A percentile compares a stretch with the other conserved stretches of the same genome.
These are phyloP conservation scores for Hebeloma cylindrosporum DNA, from an alignment of 768 basidiomycete genomes.

Conservation along the genomic window DNA sequence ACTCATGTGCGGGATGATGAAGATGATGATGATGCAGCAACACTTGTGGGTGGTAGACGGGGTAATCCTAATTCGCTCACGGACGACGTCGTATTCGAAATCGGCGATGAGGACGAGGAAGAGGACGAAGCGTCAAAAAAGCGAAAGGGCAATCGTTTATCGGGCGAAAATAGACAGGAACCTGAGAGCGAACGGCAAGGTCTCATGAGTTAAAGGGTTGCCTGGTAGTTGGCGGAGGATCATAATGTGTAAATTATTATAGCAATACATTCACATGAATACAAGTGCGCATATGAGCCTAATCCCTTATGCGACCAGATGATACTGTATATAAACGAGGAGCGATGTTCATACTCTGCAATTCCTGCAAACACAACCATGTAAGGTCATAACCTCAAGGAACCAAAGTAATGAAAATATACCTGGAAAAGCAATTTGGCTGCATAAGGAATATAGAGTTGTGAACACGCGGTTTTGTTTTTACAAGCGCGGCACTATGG, in stretches of 20 bases:
- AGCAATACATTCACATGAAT: slow-evolving; percentile 32
- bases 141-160: slow-evolving; percentile 41
- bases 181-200: slow-evolving; percentile 63
- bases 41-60: slow-evolving; percentile 63
- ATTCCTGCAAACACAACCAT: slow-evolving; percentile 50
- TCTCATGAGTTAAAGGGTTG: slow-evolving; percentile 42
- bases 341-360: slow-evolving; percentile 96
- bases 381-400: neutral
- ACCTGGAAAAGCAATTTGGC: slow-evolving; percentile 97
- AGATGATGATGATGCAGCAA: slow-evolving; percentile 62
- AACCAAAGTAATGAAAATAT: slow-evolving; percentile 18
- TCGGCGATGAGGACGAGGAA: slow-evolving; percentile 85
- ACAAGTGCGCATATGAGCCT: slow-evolving; percentile 30
- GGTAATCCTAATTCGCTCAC: slow-evolving; percentile 51
- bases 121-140: slow-evolving; percentile 52
- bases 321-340: slow-evolving; percentile 85
- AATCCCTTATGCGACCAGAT: slow-evolving; percentile 81
- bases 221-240: too few relatives aligned
- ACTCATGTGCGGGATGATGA: slow-evolving; percentile 53
- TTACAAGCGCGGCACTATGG: slow-evolving; percentile 87
- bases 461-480: slow-evolving; percentile 94
- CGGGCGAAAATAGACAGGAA: slow-evolving; percentile 47
- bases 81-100: slow-evolving; percentile 85
- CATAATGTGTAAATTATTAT: slow-evolving; percentile 34
- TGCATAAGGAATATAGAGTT: slow-evolving; percentile 92